Evolutionary conservation across 768 basidiomycete species (phyloP), one percentile per base, ranked within the genome.

Genomic region (Termitomyces sp.): DNA sequence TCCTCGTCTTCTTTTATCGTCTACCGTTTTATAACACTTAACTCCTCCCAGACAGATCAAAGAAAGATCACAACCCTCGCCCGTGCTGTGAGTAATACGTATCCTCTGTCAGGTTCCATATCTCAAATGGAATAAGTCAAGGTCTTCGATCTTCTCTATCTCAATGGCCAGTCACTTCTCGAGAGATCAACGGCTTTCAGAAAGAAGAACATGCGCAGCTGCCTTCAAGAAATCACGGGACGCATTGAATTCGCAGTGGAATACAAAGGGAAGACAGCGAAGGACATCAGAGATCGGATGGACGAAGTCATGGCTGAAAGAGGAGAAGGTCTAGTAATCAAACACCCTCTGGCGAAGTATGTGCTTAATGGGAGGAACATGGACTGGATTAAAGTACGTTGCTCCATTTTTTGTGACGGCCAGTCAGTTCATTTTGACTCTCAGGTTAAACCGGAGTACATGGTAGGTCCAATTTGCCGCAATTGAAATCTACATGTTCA

Each of bases 311-410:
- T 99, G 80, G 86, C 83, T 28, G 70, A 77, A 19, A 84, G 92
- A 54, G 97, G 97, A 3, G 97, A 98, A 70, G 97, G 97, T 0
- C 74, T 99, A 12, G 89, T 98, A 8, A 80, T 98, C 57, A 99
- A 99, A 69, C 88, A 94, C 62, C 86, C 87, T 0, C 72, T 81
- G 23, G 83, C 89, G 0, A 79, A 85, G 59, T 99, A 99, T 69
- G 77, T 84, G 12, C 73, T 97, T 42, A 94, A 95, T 63, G 93
- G 91, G 1, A 78, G 97, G 57, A 92, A 89, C 63, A 82, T 85
- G 68, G 88, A 91, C 63, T 99, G 97, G 96, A 84, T 96, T 65
- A 99, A 99, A 75, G 88, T 86, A 61, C 44, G 69, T 41, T 10
- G 5, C 23, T 32, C 48, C 3, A 14, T 40, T 17, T 12, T 14